Evolutionary conservation across 805 yeast species (phyloP), one percentile per base, ranked within the genome.

Genomic region (Brettanomyces nanus): DNA sequence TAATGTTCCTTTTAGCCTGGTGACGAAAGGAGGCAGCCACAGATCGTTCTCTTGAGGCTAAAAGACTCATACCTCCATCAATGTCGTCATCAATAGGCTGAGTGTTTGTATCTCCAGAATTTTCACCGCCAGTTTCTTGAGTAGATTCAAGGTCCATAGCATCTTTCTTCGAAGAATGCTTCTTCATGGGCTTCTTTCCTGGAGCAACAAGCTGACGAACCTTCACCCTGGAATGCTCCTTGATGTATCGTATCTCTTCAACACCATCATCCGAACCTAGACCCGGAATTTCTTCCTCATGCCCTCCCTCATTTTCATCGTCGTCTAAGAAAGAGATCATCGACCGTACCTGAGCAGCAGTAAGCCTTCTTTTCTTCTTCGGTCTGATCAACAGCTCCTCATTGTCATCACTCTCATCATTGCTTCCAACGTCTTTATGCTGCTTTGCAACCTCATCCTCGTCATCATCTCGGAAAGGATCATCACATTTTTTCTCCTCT

Each of bases 141-240:
- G n/a, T n/a, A n/a, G n/a, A n/a, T 19, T 31, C 32, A 19, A 31
- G 34, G 21, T 19, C 22, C 18, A 31, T 20, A 13, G 25, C 21
- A 11, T 19, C 11, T 3, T 17, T 7, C 18, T 18, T 18, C n/a
- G 19, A 15, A 28, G 34, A 11, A 4, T 32, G 18, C 17, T 31
- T 23, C 15, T n/a, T 25, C 20, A n/a, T 32, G 7, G 36, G 28
- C 14, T 29, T 35, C 22, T 31, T 55, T 21, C 56, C 53, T 31
- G 56, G 56, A 9, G 79, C 72, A 51, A 74, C 52, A 38, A 70
- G 71, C 33, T 80, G 70, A 44, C 82, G 70, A 4, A 75, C 56
- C 1, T 73, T 74, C 15, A 79, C 82, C 19, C 28, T 42, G 1
- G 54, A 47, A 18, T 43, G 51, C 28, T 47, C 41, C 26, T 45